Percentiles rank a stretch among this genome's conserved stretches.
Conservation (phyloP, 306 rosid species). For the Inga oerstediana region DNA sequence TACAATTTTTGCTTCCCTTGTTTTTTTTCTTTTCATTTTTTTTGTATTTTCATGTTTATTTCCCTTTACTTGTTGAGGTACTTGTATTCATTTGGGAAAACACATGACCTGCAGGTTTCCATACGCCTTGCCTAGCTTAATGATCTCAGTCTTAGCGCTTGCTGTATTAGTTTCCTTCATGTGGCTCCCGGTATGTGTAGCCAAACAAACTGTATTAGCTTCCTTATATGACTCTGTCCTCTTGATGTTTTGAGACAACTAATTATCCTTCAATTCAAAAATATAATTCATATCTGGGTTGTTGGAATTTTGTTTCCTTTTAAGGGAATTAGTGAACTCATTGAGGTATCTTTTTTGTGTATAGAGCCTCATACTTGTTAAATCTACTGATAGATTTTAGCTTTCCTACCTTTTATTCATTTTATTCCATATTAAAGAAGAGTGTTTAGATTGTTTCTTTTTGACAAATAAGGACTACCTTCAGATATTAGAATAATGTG, state of each 20-base stretch:
- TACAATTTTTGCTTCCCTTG: no score
- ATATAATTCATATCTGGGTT: not conserved
- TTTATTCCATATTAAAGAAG: not conserved
- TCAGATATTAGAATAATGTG: not conserved
- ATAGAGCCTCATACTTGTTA: no score
- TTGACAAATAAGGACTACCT: not conserved
- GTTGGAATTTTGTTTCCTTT: no score
- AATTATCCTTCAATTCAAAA: not conserved
- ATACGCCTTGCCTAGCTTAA: constrained; percentile 43
- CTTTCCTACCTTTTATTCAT: not conserved
- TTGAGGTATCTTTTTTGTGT: no score
- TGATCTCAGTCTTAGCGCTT: constrained; percentile 42
- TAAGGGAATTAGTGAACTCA: no score
- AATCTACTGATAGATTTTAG: not conserved
- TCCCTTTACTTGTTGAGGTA: not conserved
- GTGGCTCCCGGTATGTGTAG: constrained; percentile 50
- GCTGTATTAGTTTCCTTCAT: constrained; percentile 31
- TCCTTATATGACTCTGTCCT: not conserved
- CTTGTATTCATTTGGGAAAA: constrained; percentile 17
- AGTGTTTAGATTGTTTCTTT: not conserved
- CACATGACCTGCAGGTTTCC: constrained; percentile 44
- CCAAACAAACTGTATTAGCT: not conserved
- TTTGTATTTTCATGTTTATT: no score
- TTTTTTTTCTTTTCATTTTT: no score
- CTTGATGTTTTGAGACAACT: not conserved